Base-by-base conservation (phyloP, 306 rosid genomes). In the Morella rubra region DNA sequence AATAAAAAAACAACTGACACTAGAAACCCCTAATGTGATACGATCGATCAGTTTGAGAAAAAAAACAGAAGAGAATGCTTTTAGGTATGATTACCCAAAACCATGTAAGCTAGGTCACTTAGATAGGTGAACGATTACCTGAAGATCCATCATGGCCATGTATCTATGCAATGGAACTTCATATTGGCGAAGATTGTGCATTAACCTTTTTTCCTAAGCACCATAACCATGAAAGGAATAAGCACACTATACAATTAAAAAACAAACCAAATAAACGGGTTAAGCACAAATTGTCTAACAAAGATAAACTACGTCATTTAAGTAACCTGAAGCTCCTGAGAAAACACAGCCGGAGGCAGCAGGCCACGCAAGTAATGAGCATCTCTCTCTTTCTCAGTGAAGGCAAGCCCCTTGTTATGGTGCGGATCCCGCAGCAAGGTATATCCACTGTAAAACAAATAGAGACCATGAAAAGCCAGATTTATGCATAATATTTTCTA, bases 121-220 rank as follows among this genome's bases (percentile, higher is more conserved):
- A 41, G 70, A 58, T 12, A 24, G 37, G 62, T 67, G 70, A 73
- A 45, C 4, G 58, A n/a, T 56, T 74, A 90, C 98, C 95, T 95
- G 98, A 85, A 95, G 98, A 88, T 95, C 98, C 98, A 95, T 95
- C 96, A 95, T 27, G 76, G 98, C 93, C 72, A 73, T 85, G 89
- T 95, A 95, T 79, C 82, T 89, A 53, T 95, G 97, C 80, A 95
- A 86, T 40, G 97, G 97, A 79, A 95, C 97, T 11, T 92, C 93
- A 71, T 95, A 95, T 65, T 90, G 90, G 73, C 97, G 93, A 85
- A 95, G 83, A 85, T 83, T 95, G 64, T 85, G 93, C 97, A 95
- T 89, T 85, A 85, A 8, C 84, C 89, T 95, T 90, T 85, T 95
- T 76, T 87, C 98, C 98, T 93, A 73, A 42, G 37, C 37, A 32